phyloP scores from a whole-genome alignment of 2,329 filamentous ascomycete species.

The Xylaria sp. region DNA sequence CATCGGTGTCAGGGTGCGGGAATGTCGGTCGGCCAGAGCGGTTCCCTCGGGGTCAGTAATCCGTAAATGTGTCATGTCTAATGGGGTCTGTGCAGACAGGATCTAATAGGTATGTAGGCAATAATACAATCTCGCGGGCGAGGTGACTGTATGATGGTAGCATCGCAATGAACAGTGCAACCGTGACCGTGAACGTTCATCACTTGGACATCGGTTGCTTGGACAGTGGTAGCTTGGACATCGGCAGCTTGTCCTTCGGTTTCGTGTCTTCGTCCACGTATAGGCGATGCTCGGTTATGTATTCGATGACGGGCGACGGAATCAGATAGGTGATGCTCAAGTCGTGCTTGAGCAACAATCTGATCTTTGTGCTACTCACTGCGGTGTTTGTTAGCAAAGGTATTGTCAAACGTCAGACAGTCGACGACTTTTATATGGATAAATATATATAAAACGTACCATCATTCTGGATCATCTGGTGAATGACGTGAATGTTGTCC shows the following conservation, averaged over 20 bases:
- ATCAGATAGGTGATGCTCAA: slow-evolving; percentile 77
- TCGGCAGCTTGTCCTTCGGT: slow-evolving; percentile 29
- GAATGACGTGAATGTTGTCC: slow-evolving; percentile 81
- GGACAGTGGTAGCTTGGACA: slow-evolving; percentile 18
- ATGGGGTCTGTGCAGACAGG: not conserved
- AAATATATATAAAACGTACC: slow-evolving; percentile 12
- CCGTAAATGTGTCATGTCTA: not conserved
- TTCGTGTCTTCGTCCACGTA: slow-evolving; percentile 40
- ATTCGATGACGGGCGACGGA: slow-evolving; percentile 59
- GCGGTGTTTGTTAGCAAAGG: slow-evolving; percentile 8
- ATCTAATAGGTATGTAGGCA: not conserved
- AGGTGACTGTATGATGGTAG: not conserved
- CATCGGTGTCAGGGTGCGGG: not conserved
- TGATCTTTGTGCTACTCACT: slow-evolving; percentile 75
- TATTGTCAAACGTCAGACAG: not conserved
- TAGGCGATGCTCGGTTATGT: slow-evolving; percentile 62
- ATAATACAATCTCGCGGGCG: slow-evolving; percentile 2
- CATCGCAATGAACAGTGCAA: not conserved
- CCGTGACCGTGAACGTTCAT: slow-evolving; percentile 1
- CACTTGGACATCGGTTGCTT: slow-evolving; percentile 22
- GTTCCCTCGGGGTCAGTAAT: not conserved
- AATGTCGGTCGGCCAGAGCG: slow-evolving; percentile 5
- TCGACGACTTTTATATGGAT: not conserved
- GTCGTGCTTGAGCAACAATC: slow-evolving; percentile 57
- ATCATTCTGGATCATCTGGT: slow-evolving; percentile 81